Evolutionary conservation across 2,329 filamentous ascomycete species (phyloP), one percentile per base, ranked within the genome.

Genomic region (Cytospora piceicola): DNA sequence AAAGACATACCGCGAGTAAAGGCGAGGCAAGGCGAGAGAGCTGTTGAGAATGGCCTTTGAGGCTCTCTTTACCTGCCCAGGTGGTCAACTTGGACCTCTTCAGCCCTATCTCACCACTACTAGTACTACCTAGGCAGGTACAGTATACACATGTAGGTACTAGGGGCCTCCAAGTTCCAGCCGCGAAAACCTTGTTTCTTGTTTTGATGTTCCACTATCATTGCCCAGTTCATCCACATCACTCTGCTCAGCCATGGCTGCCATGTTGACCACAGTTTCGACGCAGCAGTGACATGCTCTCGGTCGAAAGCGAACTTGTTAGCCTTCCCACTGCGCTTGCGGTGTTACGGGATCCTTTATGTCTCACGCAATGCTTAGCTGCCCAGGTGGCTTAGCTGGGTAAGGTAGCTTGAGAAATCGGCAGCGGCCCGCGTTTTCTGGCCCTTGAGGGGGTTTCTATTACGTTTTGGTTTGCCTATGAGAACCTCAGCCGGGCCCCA

Each of bases 401-500:
- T 42, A 42, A 15, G 39, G 20, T 42, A 42, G 17, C 39, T 15
- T 42, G 15, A 52, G 52, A 63, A 39, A 53, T 51, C 60, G 42
- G 58, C 63, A 29, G 39, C 46, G 58, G 46, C 58, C 63, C 63
- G 63, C 54, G 58, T 60, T 32, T 32, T 54, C 30, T 32, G 39
- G 58, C 58, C n/a, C 52, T 22, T 49, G 42, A 39, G 20, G 42
- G 34, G 17, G 53, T 68, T 68, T 66, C 56, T 52, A 71, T 72
- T 72, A 72, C 71, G 71, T 72, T 67, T 72, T 68, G 49, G 67
- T 71, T 71, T 68, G 53, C 59, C 58, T 54, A 67, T 67, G 29
- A 57, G 49, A 36, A 42, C 34, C 60, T 34, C 49, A 46, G 60
- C 64, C 46, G 32, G 52, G 56, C 58, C 46, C 54, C 14, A 22